Evolutionary conservation across 306 rosid genomes (phyloP).

Genomic region (Fagus sylvatica): DNA sequence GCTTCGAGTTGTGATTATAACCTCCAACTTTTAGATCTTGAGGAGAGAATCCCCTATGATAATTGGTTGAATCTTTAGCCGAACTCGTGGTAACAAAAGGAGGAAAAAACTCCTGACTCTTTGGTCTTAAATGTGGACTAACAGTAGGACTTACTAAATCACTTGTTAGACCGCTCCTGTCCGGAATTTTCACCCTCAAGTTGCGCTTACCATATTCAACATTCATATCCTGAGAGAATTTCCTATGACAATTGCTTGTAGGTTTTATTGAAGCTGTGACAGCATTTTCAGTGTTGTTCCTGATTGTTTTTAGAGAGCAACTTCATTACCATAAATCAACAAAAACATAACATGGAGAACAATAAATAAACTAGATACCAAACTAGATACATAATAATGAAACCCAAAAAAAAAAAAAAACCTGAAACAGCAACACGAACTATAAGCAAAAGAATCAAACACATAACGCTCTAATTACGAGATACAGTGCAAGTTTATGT

Average conservation of each 20-base stretch:
- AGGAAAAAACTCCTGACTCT: constrained; percentile 16
- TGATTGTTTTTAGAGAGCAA: constrained; percentile 27
- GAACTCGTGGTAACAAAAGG: constrained; percentile 25
- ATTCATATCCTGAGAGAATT: constrained; percentile 29
- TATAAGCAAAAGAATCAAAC: no score
- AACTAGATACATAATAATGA: no score
- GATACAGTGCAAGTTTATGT: no score
- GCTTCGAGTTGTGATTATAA: constrained; percentile 30
- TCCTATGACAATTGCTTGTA: constrained; percentile 34
- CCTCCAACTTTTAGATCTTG: constrained; percentile 32
- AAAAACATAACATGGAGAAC: not conserved
- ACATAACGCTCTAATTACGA: no score
- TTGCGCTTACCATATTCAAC: constrained; percentile 16
- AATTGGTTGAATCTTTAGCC: constrained; percentile 37
- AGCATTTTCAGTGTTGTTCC: constrained; percentile 44
- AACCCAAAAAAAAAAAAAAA: no score
- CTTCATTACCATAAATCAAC: not conserved
- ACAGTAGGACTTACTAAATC: constrained; percentile 22
- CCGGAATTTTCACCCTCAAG: constrained; percentile 36
- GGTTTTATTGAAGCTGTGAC: constrained; percentile 22
- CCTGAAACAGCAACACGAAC: no score
- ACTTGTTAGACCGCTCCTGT: constrained; percentile 20
- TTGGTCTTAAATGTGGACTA: constrained; percentile 23
- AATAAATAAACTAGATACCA: not conserved
- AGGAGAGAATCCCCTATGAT: constrained; percentile 34